These are phyloP conservation scores for Onygenales sp. DNA, from an alignment of 2,329 filamentous ascomycete genomes.

Conservation along the genomic window DNA sequence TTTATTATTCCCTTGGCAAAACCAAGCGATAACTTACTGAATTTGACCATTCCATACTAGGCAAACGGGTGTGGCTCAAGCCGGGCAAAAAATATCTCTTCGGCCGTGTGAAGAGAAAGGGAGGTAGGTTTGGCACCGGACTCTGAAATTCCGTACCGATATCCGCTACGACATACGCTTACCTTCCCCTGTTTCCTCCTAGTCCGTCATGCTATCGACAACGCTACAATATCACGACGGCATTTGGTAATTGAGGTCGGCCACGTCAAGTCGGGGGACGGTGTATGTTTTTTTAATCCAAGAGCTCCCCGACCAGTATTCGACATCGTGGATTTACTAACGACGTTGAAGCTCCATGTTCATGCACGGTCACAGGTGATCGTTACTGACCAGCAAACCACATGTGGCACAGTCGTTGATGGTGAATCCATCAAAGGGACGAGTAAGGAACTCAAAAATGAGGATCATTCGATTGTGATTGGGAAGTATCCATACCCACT, in stretches of 20 bases:
- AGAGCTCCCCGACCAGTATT: slow-evolving; percentile 2
- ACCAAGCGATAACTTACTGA: slow-evolving; percentile 7
- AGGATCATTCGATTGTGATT: slow-evolving; percentile 58
- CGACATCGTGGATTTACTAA: slow-evolving; percentile 8
- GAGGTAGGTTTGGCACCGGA: slow-evolving; percentile 11
- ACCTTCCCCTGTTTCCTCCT: slow-evolving; percentile 4
- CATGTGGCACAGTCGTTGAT: slow-evolving; percentile 72
- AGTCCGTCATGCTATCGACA: slow-evolving; percentile 63
- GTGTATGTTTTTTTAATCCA: slow-evolving; percentile 38
- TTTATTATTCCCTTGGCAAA: slow-evolving; percentile 38
- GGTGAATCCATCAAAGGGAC: slow-evolving; percentile 59
- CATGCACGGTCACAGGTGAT: slow-evolving; percentile 59
- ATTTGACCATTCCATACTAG: slow-evolving; percentile 26
- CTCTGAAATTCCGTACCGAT: too few species aligned
- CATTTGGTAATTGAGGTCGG: slow-evolving; percentile 72
- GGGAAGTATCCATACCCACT: slow-evolving; percentile 56
- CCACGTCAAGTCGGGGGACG: slow-evolving; percentile 55
- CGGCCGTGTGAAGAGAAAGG: slow-evolving; percentile 58
- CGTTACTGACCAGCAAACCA: slow-evolving; percentile 72
- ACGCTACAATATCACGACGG: slow-evolving; percentile 79
- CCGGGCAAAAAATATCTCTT: slow-evolving; percentile 81
- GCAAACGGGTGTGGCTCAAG: slow-evolving; percentile 70
- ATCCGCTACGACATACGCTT: not conserved
- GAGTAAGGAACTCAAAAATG: slow-evolving; percentile 24
- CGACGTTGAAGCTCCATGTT: slow-evolving; percentile 45